phyloP scores from a whole-genome alignment of 2,329 filamentous ascomycete genomes.

The Phoma sp. region DNA sequence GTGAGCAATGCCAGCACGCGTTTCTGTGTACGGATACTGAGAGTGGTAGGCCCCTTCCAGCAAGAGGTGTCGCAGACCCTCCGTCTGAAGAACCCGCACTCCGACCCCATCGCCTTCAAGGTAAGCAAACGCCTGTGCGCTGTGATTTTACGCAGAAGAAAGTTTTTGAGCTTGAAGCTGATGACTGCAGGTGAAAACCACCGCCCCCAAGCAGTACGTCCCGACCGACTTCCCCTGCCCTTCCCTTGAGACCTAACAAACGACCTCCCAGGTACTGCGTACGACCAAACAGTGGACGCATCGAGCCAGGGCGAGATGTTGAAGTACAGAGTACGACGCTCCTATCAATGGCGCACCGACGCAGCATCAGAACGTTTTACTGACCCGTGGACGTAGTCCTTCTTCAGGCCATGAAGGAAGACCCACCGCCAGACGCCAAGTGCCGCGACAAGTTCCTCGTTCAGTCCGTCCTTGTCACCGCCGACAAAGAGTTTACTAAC shows the following conservation, averaged over 20 bases:
- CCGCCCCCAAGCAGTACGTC: constrained; percentile 94
- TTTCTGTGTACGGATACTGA: constrained; percentile 20
- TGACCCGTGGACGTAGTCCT: constrained; percentile 67
- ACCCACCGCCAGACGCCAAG: constrained; percentile 82
- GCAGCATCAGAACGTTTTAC: constrained; percentile 23
- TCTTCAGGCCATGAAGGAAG: constrained; percentile 96
- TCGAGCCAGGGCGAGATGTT: constrained; percentile 87
- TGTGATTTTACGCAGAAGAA: background rate
- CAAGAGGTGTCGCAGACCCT: constrained; percentile 68
- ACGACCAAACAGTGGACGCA: constrained; percentile 93
- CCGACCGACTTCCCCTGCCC: constrained; percentile 22
- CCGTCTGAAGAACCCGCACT: constrained; percentile 63
- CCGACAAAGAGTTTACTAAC: constrained; percentile 82
- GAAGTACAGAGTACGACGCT: constrained; percentile 80
- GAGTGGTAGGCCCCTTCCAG: constrained; percentile 63
- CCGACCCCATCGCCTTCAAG: constrained; percentile 69
- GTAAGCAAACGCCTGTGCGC: constrained; percentile 47
- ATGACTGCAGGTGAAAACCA: constrained; percentile 87
- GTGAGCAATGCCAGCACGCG: constrained; percentile 60
- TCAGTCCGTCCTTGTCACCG: constrained; percentile 83
- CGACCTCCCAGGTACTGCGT: constrained; percentile 81
- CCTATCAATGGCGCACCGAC: constrained; percentile 14
- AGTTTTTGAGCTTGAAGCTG: background rate
- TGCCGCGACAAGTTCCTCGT: constrained; percentile 98
- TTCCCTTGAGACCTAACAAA: constrained; percentile 22